Evolutionary conservation across 176 grass and related monocot species (phyloP), one percentile per base, ranked within the genome.

Genomic region (Eleusine indica): DNA sequence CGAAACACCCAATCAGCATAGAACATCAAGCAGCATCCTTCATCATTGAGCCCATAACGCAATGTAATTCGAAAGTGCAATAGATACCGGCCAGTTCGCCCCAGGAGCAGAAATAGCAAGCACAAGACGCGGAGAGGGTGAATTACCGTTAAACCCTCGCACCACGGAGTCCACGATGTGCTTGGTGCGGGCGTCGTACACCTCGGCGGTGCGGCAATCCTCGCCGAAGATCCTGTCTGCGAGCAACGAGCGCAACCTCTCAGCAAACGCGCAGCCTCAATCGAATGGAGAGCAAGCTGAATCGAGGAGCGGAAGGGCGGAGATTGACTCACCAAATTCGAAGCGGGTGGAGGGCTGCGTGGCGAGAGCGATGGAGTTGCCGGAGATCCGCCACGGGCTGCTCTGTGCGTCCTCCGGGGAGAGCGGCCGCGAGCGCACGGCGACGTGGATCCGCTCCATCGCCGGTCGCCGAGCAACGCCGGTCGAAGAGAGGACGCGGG

Each of bases 371-470:
- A 98, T 89, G 85, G 91, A 79, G 85, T 93, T 95, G 48, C 85
- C 87, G 46, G 77, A 76, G 82, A 98, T 90, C 79, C 87, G 84
- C 95, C 95, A 98, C 12, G 92, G 95, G 66, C 84, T 89, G 46
- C 67, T 87, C 85, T 76, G 57, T 40, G 83, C 70, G n/a, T 98
- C 96, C 85, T 98, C 93, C 16, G 56, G 47, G 5, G 89, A 52
- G 48, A 98, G 95, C 66, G 92, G 92, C 80, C 95, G 65, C 16
- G 91, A 85, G 44, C 92, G 89, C 80, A 98, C 92, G 15, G 89
- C 77, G 3, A 98, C 91, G 85, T 95, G 86, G 57, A 95, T 98
- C 70, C 89, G 84, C 91, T 98, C 93, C 95, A 98, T 98, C 35
- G 80, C 60, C 30, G 68, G 30, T 25, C 67, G 58, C 14, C 40